These are phyloP conservation scores for Aristolochia californica DNA, from an alignment of 164 flowering plant species.

Conservation along the genomic window DNA sequence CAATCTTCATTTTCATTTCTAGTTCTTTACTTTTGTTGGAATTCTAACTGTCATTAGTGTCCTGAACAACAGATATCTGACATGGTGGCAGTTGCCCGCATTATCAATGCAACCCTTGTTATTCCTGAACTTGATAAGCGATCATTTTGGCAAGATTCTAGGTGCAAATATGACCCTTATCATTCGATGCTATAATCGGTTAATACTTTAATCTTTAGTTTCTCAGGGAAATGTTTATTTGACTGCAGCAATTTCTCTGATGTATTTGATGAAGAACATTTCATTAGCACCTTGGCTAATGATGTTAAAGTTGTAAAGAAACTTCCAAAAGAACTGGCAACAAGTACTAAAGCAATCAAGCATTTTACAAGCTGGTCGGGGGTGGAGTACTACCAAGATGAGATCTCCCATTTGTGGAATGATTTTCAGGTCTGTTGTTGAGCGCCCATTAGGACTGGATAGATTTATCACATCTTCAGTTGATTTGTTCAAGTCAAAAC, in stretches of 20 bases:
- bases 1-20: no score
- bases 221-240: neutral
- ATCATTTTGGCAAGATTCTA: slow-evolving; percentile 91
- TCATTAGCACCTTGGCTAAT: slow-evolving; percentile 54
- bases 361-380: slow-evolving; percentile 95
- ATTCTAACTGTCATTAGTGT: no score
- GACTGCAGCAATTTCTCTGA: slow-evolving; percentile 88
- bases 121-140: slow-evolving; percentile 88
- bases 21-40: no score
- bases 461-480: neutral
- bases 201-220: neutral
- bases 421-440: slow-evolving; percentile 56
- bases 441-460: no score
- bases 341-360: slow-evolving; percentile 52
- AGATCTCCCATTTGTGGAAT: slow-evolving; percentile 76
- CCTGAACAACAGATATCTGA: slow-evolving; percentile 71
- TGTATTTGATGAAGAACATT: slow-evolving; percentile 84
- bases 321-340: slow-evolving; percentile 60
- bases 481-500: neutral
- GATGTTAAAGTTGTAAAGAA: slow-evolving; percentile 71
- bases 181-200: neutral
- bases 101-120: slow-evolving; percentile 90
- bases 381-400: slow-evolving; percentile 66
- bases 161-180: slow-evolving; percentile 33
- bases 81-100: slow-evolving; percentile 96